Evolutionary conservation across 148 eudicot species (phyloP), one percentile per base, ranked within the genome.

Genomic region (Vaccinium darrowii): DNA sequence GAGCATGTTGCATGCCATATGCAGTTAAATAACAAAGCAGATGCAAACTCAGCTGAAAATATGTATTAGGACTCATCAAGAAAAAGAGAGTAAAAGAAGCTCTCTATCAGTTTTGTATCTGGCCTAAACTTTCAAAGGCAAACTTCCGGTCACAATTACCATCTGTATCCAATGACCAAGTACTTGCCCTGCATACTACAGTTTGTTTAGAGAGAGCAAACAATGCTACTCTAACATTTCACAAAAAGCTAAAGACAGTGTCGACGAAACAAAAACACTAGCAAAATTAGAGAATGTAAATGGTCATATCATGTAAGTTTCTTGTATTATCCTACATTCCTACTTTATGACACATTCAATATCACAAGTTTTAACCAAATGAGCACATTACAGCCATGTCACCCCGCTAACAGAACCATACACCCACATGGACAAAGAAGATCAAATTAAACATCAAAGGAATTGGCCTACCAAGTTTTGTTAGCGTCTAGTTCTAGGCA

Each of bases 401-500:
- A 49, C 80, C 60, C 81, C 0, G 7, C 30, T 23, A 73, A 73
- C 19, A 33, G 33, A 73, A 36, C 75, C 16, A 30, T 71, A 71
- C 14, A 30, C 8, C 13, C 33, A 62, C 67, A 83, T 21, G 36
- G n/a, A 33, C 3, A 83, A 83, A 83, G 51, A 30, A 76, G 50
- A 33, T 1, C 12, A 52, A 19, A 84, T 27, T 15, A 33, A 82
- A 33, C 16, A 54, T 30, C 30, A 27, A 75, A 56, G 69, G 62
- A 65, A 81, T 56, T 72, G 65, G 43, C 90, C 83, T 87, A 89
- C 86, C 85, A 57, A 63, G 58, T 54, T 36, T 86, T 90, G 53
- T 90, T 91, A 94, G 82, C 98, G 98, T 82, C 98, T 94, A 81
- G 84, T 85, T 91, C 93, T 94, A 86, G 95, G 94, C 85, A 90